Base-by-base conservation (phyloP, 495 filamentous ascomycete species). In the Wilcoxina mikolae region DNA sequence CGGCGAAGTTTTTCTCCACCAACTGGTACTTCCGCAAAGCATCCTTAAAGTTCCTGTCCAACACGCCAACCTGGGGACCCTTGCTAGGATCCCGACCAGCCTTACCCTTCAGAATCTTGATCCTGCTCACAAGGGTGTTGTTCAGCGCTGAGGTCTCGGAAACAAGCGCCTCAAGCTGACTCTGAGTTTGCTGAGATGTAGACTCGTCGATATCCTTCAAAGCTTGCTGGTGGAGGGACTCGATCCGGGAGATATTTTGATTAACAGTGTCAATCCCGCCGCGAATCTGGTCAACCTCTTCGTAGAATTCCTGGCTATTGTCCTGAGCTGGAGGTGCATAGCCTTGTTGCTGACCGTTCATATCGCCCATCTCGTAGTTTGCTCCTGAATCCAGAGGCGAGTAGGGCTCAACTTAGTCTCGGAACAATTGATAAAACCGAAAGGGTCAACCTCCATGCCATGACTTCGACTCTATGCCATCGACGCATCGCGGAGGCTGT, bases 81-180 rank as follows among this genome's bases (percentile, higher is more conserved):
- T 93, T 88, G 59, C 76, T 73, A 29, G 78, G 70, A 62, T 79
- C 76, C 31, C 78, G 78, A 42, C 86, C 84, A 39, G 83, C 85
- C 56, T 82, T 80, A 55, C 76, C 74, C 76, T 93, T 94, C 68
- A 95, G 73, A 55, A 74, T 73, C 69, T 82, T 83, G 56, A 95
- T 76, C 35, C 82, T 79, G 28, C 79, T 77, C 48, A 76, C 80
- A 56, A 96, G 75, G 55, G 74, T 76, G 51, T 82, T 82, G 68
- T 93, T 94, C 24, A 78, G 71, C 42, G 77, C 78, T 76, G 91
- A 93, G 58, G 87, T 87, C 56, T 88, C 78, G 23, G 82, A 67
- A 57, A 73, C 74, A 33, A 81, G 64, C 41, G 63, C 59, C 45
- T 84, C 80, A 31, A 88, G 68, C 58, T 82, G 70, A 27, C 72